phyloP scores from a whole-genome alignment of 2,329 filamentous ascomycete species.

The Alternaria ethzedia region DNA sequence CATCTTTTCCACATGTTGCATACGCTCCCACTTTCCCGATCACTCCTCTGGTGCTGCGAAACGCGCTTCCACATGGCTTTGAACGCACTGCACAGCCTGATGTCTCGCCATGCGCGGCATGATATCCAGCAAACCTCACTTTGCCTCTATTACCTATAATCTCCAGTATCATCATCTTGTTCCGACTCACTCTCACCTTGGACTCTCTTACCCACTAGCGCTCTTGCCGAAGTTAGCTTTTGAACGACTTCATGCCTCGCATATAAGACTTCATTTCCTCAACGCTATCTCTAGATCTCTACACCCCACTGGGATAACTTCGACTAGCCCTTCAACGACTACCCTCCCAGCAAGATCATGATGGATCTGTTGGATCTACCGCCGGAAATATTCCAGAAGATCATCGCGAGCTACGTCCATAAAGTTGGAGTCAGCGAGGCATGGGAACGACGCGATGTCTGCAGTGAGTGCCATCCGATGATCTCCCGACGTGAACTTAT shows the following conservation, averaged over 20 bases:
- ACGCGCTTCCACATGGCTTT: background rate
- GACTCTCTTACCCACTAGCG: background rate
- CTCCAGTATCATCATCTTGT: background rate
- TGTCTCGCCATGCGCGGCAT: background rate
- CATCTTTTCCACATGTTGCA: background rate
- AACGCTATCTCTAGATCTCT: no score
- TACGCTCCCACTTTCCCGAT: background rate
- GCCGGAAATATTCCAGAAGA: background rate
- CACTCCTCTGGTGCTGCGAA: background rate
- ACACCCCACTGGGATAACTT: no score
- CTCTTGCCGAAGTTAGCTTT: background rate
- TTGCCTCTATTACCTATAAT: no score
- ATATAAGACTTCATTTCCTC: no score
- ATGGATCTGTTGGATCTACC: background rate
- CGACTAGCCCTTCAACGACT: no score
- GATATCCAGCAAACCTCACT: no score
- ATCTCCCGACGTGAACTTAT: no score
- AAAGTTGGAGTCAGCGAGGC: accelerated
- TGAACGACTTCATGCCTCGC: background rate
- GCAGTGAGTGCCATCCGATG: no score
- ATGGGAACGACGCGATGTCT: background rate
- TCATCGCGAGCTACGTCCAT: background rate
- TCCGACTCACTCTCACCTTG: background rate
- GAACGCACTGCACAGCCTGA: no score
- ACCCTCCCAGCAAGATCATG: no score